Conservation (phyloP, 768 basidiomycete species). For the Scleroderma bovista region DNA sequence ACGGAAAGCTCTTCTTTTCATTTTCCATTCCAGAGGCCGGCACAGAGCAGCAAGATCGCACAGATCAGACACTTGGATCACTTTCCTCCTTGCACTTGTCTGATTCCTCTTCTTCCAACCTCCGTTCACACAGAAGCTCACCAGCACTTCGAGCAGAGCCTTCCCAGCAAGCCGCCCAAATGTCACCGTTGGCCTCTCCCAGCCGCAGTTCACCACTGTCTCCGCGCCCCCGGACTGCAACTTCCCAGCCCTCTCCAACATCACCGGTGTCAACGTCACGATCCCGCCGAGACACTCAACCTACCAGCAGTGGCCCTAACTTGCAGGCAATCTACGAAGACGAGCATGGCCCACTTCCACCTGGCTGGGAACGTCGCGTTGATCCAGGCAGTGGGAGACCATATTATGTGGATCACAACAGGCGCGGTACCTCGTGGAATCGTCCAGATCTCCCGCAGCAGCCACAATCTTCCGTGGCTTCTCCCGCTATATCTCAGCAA, state of each 20-base stretch:
- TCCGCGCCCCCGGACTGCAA: constrained; percentile 13
- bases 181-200: constrained; percentile 7
- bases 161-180: constrained; percentile 15
- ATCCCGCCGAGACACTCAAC: constrained; percentile 2
- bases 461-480: constrained; percentile 9
- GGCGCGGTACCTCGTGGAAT: constrained; percentile 78
- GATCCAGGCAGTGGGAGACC: constrained; percentile 53
- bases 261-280: constrained; percentile 8
- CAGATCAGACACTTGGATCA: constrained; percentile 12
- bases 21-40: constrained; percentile 39
- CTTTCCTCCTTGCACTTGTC: constrained; percentile 13
- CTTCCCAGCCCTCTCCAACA: not conserved
- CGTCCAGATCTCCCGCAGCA: constrained; percentile 33
- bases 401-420: constrained; percentile 87
- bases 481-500: constrained; percentile 11
- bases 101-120: constrained; percentile 6
- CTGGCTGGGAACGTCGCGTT: constrained; percentile 78
- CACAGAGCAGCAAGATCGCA: constrained; percentile 12
- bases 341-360: constrained; percentile 58
- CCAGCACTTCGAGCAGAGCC: constrained; percentile 17
- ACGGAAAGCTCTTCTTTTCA: constrained; percentile 74
- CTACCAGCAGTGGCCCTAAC: constrained; percentile 3
- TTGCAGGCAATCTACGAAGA: constrained; percentile 41
- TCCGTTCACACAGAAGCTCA: constrained; percentile 18
- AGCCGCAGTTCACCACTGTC: constrained; percentile 7